Evolutionary conservation across 2,329 filamentous ascomycete genomes (phyloP).

Genomic region (Ascochyta rabiei): DNA sequence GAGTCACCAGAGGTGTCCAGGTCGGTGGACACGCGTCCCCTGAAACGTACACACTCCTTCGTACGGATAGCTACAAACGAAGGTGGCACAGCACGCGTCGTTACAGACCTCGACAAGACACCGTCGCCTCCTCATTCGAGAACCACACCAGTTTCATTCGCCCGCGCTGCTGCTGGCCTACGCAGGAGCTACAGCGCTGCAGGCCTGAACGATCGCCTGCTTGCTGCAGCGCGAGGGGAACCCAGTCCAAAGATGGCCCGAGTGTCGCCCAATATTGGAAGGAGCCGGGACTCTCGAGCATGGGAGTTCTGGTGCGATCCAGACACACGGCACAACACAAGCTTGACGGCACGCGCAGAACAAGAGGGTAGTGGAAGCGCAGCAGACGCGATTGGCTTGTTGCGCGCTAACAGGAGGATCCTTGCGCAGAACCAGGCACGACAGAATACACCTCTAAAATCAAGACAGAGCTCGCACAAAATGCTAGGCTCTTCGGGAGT

Average conservation of each 20-base stretch:
- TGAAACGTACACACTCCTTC: conserved; percentile 55
- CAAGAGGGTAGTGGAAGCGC: conserved; percentile 81
- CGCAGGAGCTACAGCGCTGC: conserved; percentile 75
- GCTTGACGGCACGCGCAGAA: conserved; percentile 79
- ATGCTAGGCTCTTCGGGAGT: conserved; percentile 40
- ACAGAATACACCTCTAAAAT: conserved; percentile 62
- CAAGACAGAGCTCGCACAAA: conserved; percentile 36
- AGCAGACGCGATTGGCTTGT: conserved; percentile 78
- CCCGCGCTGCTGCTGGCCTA: conserved; percentile 57
- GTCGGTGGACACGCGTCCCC: conserved; percentile 52
- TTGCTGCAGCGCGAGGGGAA: conserved; percentile 33
- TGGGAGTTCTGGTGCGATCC: conserved; percentile 93
- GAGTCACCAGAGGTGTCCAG: conserved; percentile 51
- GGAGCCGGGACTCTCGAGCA: conserved; percentile 84
- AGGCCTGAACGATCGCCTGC: conserved; percentile 45
- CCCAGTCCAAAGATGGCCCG: conserved; percentile 49
- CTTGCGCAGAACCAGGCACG: conserved; percentile 64
- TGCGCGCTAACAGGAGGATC: conserved; percentile 69
- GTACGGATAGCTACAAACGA: conserved; percentile 82
- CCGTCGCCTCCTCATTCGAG: conserved; percentile 68
- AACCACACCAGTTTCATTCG: conserved; percentile 52
- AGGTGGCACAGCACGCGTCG: conserved; percentile 88
- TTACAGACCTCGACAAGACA: conserved; percentile 70
- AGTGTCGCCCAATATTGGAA: conserved; percentile 64
- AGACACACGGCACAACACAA: conserved; percentile 69